phyloP scores from a whole-genome alignment of 129 eudicot species.

The Solidago caesia region DNA sequence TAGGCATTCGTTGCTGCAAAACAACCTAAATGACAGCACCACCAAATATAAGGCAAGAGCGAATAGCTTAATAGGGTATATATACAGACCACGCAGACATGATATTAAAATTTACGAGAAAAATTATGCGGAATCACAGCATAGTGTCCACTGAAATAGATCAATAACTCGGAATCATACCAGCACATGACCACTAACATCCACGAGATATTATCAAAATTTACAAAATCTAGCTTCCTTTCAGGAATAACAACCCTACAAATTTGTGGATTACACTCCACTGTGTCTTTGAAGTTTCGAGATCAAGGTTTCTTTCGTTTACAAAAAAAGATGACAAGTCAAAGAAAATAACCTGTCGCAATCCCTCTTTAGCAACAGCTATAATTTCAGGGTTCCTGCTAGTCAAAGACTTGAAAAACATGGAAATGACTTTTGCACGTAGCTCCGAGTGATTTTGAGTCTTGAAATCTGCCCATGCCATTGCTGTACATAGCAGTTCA shows the following conservation, averaged over 20 bases:
- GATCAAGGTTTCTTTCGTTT: background rate
- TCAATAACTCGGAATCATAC: background rate
- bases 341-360: conserved; percentile 70
- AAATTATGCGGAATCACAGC: background rate
- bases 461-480: conserved; percentile 99
- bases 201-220: conserved; percentile 12
- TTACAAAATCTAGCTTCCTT: conserved; percentile 7
- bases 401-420: conserved; percentile 94
- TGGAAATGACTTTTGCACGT: conserved; percentile 86
- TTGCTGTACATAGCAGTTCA: conserved; percentile 93
- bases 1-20: conserved; percentile 96
- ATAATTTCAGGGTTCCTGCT: conserved; percentile 90
- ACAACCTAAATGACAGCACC: conserved; percentile 54
- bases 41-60: conserved; percentile 18
- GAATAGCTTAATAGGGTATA: conserved; percentile 6
- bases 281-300: background rate
- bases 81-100: background rate
- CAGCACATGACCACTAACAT: conserved; percentile 10
- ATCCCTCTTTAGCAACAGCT: conserved; percentile 93
- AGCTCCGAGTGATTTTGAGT: conserved; percentile 86
- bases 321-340: conserved; percentile 4
- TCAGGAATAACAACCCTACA: conserved; percentile 8
- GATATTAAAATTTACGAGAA: background rate
- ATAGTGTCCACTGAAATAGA: background rate
- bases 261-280: conserved; percentile 10